Percentiles rank a stretch among this genome's conserved stretches.
Conservation (phyloP, 2,329 filamentous ascomycete species). For the Eutypa lata region DNA sequence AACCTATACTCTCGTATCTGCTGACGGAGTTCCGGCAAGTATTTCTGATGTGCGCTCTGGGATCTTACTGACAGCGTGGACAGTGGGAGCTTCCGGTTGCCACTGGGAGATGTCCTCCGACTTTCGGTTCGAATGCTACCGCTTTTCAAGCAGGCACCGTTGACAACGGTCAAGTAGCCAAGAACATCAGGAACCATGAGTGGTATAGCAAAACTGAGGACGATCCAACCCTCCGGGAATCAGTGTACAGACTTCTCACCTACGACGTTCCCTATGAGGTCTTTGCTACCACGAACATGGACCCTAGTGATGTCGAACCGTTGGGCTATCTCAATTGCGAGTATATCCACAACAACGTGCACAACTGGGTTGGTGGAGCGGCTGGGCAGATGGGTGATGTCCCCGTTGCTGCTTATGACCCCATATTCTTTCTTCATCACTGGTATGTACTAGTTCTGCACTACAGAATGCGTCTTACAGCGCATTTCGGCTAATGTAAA, state of each 20-base stretch:
- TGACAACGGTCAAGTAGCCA: slow-evolving; percentile 8
- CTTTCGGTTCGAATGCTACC: too few relatives aligned
- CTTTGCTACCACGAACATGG: slow-evolving; percentile 14
- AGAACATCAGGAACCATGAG: neutral
- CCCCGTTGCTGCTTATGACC: slow-evolving; percentile 60
- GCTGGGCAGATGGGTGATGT: slow-evolving; percentile 53
- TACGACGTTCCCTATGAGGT: slow-evolving; percentile 13
- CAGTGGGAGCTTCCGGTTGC: too few relatives aligned
- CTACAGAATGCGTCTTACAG: too few relatives aligned
- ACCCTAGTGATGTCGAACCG: slow-evolving; percentile 1
- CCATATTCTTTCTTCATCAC: slow-evolving; percentile 63
- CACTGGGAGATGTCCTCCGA: too few relatives aligned
- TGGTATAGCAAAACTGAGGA: slow-evolving; percentile 5
- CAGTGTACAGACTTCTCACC: slow-evolving; percentile 12
- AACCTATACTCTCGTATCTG: too few relatives aligned
- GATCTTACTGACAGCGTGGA: too few relatives aligned
- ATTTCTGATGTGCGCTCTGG: too few relatives aligned
- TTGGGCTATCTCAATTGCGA: slow-evolving; percentile 29
- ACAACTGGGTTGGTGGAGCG: slow-evolving; percentile 26
- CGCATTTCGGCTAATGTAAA: too few relatives aligned
- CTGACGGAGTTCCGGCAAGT: too few relatives aligned
- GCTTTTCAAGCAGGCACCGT: slow-evolving; percentile 6
- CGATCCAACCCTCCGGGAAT: slow-evolving; percentile 4
- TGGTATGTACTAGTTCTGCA: slow-evolving; percentile 23
- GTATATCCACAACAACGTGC: slow-evolving; percentile 37